phyloP scores from a whole-genome alignment of 177 flowering plant genomes.

The Vitis hybrid region DNA sequence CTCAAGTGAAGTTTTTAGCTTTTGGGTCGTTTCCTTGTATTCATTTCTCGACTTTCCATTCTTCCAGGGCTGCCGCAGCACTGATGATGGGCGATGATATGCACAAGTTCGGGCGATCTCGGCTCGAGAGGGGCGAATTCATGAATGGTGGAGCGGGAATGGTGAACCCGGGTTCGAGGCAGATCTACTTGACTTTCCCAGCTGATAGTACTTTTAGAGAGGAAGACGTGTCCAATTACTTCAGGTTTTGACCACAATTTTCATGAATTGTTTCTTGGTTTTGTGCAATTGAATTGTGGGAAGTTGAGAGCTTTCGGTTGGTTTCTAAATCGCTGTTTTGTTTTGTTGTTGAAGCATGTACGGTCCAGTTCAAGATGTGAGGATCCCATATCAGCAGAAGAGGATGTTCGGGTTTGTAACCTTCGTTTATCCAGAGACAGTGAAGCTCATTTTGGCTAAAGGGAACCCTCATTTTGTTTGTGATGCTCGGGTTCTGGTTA shows the following conservation, averaged over 20 bases:
- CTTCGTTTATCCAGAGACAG: constrained; percentile 69
- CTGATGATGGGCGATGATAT: constrained; percentile 52
- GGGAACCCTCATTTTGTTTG: constrained; percentile 85
- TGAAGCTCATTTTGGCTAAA: constrained; percentile 61
- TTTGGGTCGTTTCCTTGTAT: neutral
- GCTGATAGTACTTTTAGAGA: constrained; percentile 68
- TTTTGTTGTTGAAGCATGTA: constrained; percentile 38
- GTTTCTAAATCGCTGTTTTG: neutral
- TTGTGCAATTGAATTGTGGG: neutral
- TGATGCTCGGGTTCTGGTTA: constrained; percentile 73
- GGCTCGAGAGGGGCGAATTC: constrained; percentile 40
- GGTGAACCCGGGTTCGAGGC: constrained; percentile 57
- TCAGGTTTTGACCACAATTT: constrained; percentile 40
- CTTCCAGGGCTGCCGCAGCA: constrained; percentile 35
- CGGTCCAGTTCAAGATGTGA: constrained; percentile 80
- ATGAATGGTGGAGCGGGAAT: constrained; percentile 25
- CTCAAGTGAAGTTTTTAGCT: neutral
- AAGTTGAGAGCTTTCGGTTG: neutral
- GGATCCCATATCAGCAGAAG: constrained; percentile 82
- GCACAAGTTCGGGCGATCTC: constrained; percentile 34
- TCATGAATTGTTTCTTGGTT: neutral
- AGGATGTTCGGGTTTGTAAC: constrained; percentile 83
- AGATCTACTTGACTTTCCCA: constrained; percentile 67
- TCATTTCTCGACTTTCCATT: neutral
- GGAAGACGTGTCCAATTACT: constrained; percentile 73